Evolutionary conservation across 345 rosid genomes (phyloP).

Genomic region (Physaria fendleri): DNA sequence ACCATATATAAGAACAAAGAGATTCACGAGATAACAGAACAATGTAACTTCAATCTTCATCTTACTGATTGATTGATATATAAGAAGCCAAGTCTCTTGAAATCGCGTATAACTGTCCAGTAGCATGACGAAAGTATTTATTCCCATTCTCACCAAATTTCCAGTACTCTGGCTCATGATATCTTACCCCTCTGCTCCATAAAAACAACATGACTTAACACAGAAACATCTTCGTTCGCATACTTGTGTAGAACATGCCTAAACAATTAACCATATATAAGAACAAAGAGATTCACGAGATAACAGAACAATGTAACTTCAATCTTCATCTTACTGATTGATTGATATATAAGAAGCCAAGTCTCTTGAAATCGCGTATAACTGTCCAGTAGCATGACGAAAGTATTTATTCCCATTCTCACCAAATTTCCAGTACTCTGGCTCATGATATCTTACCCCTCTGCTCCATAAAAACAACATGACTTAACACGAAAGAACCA

Average conservation of each 20-base stretch:
- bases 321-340: conserved; percentile 63
- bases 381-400: conserved; percentile 95
- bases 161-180: conserved; percentile 97
- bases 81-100: conserved; percentile 92
- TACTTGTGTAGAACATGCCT: conserved; percentile 93
- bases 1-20: conserved; percentile 5
- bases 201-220: conserved; percentile 8
- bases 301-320: not conserved
- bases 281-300: not conserved
- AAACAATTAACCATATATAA: conserved; percentile 20
- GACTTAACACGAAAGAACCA: not conserved
- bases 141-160: conserved; percentile 89
- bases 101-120: conserved; percentile 92
- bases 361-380: conserved; percentile 91
- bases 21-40: not conserved
- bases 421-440: conserved; percentile 95
- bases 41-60: not conserved
- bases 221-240: conserved; percentile 84
- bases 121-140: conserved; percentile 94
- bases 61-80: conserved; percentile 93
- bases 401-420: conserved; percentile 85
- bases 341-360: conserved; percentile 88
- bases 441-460: conserved; percentile 97
- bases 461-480: conserved; percentile 37
- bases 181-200: conserved; percentile 80